Conservation (phyloP, 129 eudicot genomes). For the Flaveria linearis region DNA sequence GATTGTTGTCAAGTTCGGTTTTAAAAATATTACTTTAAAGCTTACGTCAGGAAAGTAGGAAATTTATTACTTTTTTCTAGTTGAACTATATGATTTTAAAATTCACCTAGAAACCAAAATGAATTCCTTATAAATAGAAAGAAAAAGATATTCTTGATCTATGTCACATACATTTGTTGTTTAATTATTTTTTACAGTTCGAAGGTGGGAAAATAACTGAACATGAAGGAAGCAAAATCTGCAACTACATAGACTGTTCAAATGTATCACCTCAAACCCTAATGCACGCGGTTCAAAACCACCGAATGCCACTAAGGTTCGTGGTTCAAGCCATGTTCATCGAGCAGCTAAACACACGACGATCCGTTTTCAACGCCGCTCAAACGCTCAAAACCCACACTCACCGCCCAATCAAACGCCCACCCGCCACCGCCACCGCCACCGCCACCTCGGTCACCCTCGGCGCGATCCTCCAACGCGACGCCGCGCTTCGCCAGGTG, state of each 20-base stretch:
- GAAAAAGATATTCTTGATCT: neutral
- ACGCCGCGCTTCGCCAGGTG: slow-evolving; percentile 70
- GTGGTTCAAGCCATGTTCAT: slow-evolving; percentile 93
- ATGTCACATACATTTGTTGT: too few species aligned
- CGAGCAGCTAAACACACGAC: slow-evolving; percentile 90
- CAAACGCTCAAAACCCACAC: slow-evolving; percentile 27
- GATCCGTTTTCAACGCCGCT: slow-evolving; percentile 60
- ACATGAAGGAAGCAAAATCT: slow-evolving; percentile 58
- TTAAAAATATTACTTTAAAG: too few species aligned
- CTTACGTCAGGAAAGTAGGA: too few species aligned
- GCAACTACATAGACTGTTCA: slow-evolving; percentile 78
- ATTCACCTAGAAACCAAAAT: too few species aligned
- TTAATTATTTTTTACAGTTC: slow-evolving; percentile 30
- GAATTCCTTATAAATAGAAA: too few species aligned
- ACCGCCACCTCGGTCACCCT: slow-evolving; percentile 49
- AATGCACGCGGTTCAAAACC: slow-evolving; percentile 91
- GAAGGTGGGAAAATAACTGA: slow-evolving; percentile 51
- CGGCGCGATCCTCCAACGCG: slow-evolving; percentile 72
- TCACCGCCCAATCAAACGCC: slow-evolving; percentile 20
- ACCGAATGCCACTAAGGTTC: slow-evolving; percentile 70
- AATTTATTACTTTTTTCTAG: too few species aligned
- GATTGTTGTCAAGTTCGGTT: too few species aligned
- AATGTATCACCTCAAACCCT: slow-evolving; percentile 61
- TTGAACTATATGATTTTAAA: too few species aligned
- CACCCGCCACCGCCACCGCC: neutral